Conservation (phyloP, 1,284 basidiomycete genomes). For the Hortiboletus rubellus region DNA sequence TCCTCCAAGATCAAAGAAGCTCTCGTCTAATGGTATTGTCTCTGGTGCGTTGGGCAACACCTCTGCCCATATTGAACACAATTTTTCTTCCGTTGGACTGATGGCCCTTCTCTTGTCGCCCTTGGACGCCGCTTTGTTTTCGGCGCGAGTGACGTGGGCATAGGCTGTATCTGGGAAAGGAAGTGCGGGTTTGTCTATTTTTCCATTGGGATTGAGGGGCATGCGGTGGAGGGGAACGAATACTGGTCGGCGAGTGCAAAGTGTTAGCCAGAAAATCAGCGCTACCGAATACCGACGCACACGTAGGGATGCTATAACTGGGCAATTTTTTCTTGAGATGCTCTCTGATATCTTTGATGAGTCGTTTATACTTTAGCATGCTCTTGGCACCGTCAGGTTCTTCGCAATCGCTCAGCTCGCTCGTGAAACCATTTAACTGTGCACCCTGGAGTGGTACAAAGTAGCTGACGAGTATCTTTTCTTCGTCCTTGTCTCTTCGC, state of each 20-base stretch:
- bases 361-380: conserved; percentile 77
- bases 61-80: conserved; percentile 81
- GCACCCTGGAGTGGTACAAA: conserved; percentile 89
- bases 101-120: conserved; percentile 39
- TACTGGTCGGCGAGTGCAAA: conserved; percentile 48
- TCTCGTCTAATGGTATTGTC: conserved; percentile 86
- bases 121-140: conserved; percentile 34
- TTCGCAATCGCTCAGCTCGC: conserved; percentile 65
- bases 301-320: conserved; percentile 86
- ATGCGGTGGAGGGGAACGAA: conserved; percentile 94
- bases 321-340: conserved; percentile 98
- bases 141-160: conserved; percentile 45
- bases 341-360: conserved; percentile 94
- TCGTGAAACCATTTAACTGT: conserved; percentile 72
- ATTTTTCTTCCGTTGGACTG: conserved; percentile 76
- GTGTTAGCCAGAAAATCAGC: conserved; percentile 8
- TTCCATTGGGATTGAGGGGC: conserved; percentile 99
- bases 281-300: conserved; percentile 52
- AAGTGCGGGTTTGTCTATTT: conserved; percentile 97
- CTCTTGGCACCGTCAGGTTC: conserved; percentile 65
- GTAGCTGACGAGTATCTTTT: conserved; percentile 98
- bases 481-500: conserved; percentile 97
- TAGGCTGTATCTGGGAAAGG: conserved; percentile 98
- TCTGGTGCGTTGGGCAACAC: conserved; percentile 83
- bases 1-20: conserved; percentile 98